Base-by-base conservation (phyloP, 1,284 basidiomycete genomes). In the Athelia psychrophila region DNA sequence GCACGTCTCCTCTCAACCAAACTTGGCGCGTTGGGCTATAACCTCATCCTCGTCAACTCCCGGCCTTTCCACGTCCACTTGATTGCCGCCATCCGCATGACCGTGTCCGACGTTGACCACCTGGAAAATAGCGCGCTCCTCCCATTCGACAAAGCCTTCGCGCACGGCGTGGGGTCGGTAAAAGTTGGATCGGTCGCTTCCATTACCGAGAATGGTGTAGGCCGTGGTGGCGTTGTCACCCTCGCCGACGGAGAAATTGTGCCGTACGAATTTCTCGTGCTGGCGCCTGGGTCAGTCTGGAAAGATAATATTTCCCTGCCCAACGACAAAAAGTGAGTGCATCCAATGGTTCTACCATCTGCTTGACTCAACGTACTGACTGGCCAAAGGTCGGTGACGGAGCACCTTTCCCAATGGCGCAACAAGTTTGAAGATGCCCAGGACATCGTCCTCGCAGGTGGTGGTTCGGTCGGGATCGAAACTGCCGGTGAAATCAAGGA, bases 381-480 rank as follows among this genome's bases (percentile, higher is more conserved):
- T n/a, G n/a, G n/a, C n/a, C n/a, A n/a, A n/a, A n/a, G n/a, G n/a
- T n/a, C n/a, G n/a, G n/a, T n/a, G n/a, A n/a, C n/a, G n/a, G n/a
- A n/a, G n/a, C n/a, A n/a, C n/a, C n/a, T n/a, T n/a, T n/a, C n/a
- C n/a, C n/a, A n/a, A 1, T 81, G 78, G 76, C 69, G 79, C 32
- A 58, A 60, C 33, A 75, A 73, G 48, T 77, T 83, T 53, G 66
- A 71, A 35, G 64, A 67, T 2, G 79, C 83, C 1, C 67, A 71
- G 25, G 72, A 78, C 56, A 71, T 85, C 50, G 73, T 81, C 8
- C 64, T 88, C 35, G 79, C 74, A 6, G 86, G 85, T 27, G 85
- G 81, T 35, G 86, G 86, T 24, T 72, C 85, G 3, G 77, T 86
- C 24, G 83, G 81, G 8, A 64, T 79, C 48, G 86, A 85, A 61